Percentiles rank a stretch among this genome's conserved stretches.
Conservation (phyloP, 768 basidiomycete genomes). For the Hysterangium stoloniferum region DNA sequence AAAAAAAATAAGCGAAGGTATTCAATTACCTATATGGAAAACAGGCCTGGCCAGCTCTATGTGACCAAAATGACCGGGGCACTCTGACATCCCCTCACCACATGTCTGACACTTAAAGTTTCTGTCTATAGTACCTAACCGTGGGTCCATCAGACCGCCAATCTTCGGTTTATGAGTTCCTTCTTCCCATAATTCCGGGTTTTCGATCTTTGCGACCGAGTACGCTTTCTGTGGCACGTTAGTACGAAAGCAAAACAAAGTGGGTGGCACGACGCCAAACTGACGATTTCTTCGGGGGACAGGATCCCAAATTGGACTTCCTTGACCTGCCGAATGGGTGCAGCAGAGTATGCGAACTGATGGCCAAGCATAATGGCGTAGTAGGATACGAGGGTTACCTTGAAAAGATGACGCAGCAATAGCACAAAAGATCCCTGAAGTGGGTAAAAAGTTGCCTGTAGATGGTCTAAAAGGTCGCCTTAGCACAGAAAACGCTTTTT, state of each 20-base stretch:
- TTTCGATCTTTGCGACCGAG: constrained; percentile 96
- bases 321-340: constrained; percentile 90
- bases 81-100: constrained; percentile 99
- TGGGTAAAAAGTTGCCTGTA: constrained; percentile 1
- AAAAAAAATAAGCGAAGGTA: neutral
- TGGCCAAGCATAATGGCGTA: constrained; percentile 63
- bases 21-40: constrained; percentile 81
- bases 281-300: constrained; percentile 96
- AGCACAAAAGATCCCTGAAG: neutral
- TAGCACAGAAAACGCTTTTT: constrained; percentile 1
- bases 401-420: neutral
- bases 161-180: constrained; percentile 81
- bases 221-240: constrained; percentile 76
- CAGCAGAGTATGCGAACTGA: constrained; percentile 87
- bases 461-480: neutral
- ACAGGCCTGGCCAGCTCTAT: constrained; percentile 96
- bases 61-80: constrained; percentile 98
- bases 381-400: neutral
- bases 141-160: constrained; percentile 94
- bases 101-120: constrained; percentile 99
- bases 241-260: constrained; percentile 5
- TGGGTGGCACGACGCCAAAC: constrained; percentile 24
- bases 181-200: constrained; percentile 98
- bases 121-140: constrained; percentile 95
- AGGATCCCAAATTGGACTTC: constrained; percentile 99